Base-by-base conservation (phyloP, 441 rosid species). In the Breynia disticha region DNA sequence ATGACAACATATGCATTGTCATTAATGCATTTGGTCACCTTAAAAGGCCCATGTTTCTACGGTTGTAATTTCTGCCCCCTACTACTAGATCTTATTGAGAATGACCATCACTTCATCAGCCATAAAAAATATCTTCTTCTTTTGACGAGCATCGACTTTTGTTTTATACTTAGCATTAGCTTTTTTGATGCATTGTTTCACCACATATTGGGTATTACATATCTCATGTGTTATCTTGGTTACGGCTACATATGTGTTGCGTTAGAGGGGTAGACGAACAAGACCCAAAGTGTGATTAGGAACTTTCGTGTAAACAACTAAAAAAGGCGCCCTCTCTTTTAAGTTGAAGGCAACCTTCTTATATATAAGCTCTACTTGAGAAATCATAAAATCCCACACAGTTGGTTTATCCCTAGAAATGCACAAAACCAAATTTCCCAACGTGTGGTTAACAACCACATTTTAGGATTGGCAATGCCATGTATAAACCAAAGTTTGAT, bases 351-450 rank as follows among this genome's bases (percentile, higher is more conserved):
- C 0, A 0, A 0, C 5, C 2, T 14, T 37, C 7, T 48, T 57
- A 11, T 19, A 48, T 0, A 20, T 35, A 38, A 57, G 19, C 20
- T 48, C 0, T 0, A 0, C 1, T 16, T 1, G 0, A 28, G 46
- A 4, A 5, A 57, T 0, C 6, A 51, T 45, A 13, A 0, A 0
- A 13, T 53, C 47, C 0, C 47, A 45, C 16, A 44, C 19, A 1
- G 28, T 53, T 10, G 58, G 13, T 19, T 15, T 43, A 13, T 45
- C 52, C 7, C 47, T 21, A 53, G 17, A 32, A 10, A 53, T 44
- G 7, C 1, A 12, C 0, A 2, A 1, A 18, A 15, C 46, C 4
- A 46, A 2, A 19, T 46, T 4, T 0, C 0, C 28, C n/a, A 41
- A 22, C 9, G 5, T 12, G 9, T 12, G 0, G 19, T 49, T 0